Percentiles rank a stretch among this genome's conserved stretches.
phyloP scores from a whole-genome alignment of 768 basidiomycete species.

The Boletus vermiculosoides region DNA sequence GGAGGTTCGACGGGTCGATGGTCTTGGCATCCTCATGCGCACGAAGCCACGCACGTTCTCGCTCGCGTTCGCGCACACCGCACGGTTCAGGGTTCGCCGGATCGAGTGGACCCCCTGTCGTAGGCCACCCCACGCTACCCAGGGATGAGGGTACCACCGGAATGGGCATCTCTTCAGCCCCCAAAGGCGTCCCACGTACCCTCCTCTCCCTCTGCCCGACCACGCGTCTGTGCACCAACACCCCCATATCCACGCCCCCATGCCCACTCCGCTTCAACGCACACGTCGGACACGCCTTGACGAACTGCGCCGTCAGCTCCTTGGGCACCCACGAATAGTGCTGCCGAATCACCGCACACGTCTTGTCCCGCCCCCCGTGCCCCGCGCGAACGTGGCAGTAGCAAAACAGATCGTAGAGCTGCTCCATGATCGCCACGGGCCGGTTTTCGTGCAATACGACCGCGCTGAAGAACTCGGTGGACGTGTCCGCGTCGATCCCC shows the following conservation, averaged over 20 bases:
- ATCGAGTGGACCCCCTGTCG: slow-evolving; percentile 30
- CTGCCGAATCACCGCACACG: slow-evolving; percentile 59
- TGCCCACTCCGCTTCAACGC: slow-evolving; percentile 43
- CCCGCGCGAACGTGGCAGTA: slow-evolving; percentile 63
- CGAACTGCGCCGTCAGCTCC: slow-evolving; percentile 75
- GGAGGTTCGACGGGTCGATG: neutral
- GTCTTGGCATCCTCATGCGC: neutral
- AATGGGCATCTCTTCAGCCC: neutral
- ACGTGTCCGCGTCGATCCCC: slow-evolving; percentile 14
- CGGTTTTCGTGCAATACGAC: slow-evolving; percentile 70
- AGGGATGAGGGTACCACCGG: neutral
- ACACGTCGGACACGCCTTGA: slow-evolving; percentile 79
- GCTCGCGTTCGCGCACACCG: slow-evolving; percentile 7
- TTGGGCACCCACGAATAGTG: slow-evolving; percentile 85
- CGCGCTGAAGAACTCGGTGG: slow-evolving; percentile 19
- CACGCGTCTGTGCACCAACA: neutral
- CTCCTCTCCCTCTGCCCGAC: neutral
- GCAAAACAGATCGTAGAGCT: slow-evolving; percentile 75
- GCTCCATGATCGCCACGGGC: slow-evolving; percentile 74
- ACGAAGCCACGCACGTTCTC: neutral
- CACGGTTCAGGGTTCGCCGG: slow-evolving; percentile 18
- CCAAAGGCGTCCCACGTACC: neutral
- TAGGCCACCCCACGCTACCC: slow-evolving; percentile 14
- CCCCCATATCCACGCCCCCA: slow-evolving; percentile 8
- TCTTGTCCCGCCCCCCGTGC: slow-evolving; percentile 82